These are phyloP conservation scores for Mitragyna speciosa DNA, from an alignment of 257 asterid genomes.

Conservation along the genomic window DNA sequence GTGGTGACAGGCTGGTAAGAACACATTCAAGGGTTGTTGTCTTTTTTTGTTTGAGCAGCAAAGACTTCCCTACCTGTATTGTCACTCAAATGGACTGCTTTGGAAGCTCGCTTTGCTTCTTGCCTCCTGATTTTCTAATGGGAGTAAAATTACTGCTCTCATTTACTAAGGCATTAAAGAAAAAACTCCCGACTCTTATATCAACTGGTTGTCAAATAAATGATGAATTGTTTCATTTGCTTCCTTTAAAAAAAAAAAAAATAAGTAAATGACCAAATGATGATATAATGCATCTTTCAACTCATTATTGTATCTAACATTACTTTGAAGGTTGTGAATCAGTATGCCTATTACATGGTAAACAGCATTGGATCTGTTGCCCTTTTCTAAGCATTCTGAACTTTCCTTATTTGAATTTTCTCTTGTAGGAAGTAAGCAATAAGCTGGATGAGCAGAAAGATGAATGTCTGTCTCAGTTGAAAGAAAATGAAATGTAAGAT, in stretches of 20 bases:
- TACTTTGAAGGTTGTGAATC: too few species aligned
- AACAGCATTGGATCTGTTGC: background rate
- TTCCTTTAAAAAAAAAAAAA: background rate
- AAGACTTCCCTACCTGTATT: background rate
- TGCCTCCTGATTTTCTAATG: background rate
- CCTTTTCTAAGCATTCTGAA: background rate
- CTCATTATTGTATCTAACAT: background rate
- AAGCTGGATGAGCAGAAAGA: slow-evolving; percentile 98
- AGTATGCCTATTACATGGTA: background rate
- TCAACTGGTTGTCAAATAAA: background rate
- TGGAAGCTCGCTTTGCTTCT: background rate
- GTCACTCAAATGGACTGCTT: background rate
- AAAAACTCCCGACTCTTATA: background rate
- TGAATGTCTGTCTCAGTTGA: slow-evolving; percentile 81
- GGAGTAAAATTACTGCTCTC: background rate
- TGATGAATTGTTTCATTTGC: background rate
- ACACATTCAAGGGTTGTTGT: background rate
- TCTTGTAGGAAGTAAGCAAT: slow-evolving; percentile 77
- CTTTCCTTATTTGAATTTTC: slow-evolving; percentile 18
- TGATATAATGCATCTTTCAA: background rate
- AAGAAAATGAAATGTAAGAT: slow-evolving; percentile 96
- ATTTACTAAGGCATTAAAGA: background rate
- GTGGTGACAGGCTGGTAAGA: background rate
- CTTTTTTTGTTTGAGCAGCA: background rate
- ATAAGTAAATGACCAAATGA: background rate